A percentile compares a stretch with the other conserved stretches of the same genome.
These are phyloP conservation scores for Neurospora sp. DNA, from an alignment of 495 filamentous ascomycete genomes.

Conservation along the genomic window DNA sequence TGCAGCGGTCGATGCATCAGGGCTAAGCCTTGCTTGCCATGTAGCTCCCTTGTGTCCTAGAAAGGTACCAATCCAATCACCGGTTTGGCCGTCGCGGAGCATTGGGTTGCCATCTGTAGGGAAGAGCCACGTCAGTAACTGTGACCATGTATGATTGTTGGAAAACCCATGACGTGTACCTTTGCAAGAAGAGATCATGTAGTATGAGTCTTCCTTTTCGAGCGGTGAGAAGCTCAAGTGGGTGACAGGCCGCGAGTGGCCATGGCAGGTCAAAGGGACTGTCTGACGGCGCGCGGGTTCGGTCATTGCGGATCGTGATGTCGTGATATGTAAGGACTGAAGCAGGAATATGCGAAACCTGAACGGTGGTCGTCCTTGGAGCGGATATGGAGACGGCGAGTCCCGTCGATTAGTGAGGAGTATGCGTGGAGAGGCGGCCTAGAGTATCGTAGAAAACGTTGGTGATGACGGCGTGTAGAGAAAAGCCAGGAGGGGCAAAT, in stretches of 20 bases:
- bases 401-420: not conserved
- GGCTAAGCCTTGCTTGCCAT: conserved; percentile 85
- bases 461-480: not conserved
- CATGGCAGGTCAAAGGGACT: conserved; percentile 93
- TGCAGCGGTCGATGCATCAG: conserved; percentile 78
- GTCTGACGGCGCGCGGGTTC: conserved; percentile 40
- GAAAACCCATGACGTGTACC: conserved; percentile 25
- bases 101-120: conserved; percentile 85
- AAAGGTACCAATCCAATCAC: conserved; percentile 98
- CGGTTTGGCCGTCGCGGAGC: conserved; percentile 93
- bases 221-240: conserved; percentile 89
- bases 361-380: not conserved
- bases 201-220: conserved; percentile 74
- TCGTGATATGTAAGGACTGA: not conserved
- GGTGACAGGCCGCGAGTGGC: conserved; percentile 90
- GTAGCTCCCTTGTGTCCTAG: conserved; percentile 96
- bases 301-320: conserved; percentile 25
- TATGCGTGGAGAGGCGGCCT: not conserved
- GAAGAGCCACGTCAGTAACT: conserved; percentile 3
- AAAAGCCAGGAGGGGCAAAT: not conserved
- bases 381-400: not conserved
- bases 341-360: not conserved
- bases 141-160: not conserved
- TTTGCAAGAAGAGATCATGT: conserved; percentile 97
- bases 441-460: not conserved